Evolutionary conservation across 495 filamentous ascomycete species (phyloP).

Genomic region (Penicillium coffeae): DNA sequence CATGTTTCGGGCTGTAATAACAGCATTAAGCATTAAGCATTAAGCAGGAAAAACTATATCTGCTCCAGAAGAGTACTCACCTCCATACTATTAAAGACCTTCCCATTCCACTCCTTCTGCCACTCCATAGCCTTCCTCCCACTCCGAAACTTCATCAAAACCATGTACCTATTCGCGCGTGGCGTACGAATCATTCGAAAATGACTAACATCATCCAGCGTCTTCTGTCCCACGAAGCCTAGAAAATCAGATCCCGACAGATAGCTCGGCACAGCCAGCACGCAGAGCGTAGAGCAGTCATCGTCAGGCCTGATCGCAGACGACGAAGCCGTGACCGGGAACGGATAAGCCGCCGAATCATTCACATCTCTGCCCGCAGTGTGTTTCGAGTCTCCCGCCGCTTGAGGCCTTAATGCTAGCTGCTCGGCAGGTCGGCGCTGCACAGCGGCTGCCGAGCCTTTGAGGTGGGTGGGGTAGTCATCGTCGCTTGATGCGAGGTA

Average conservation of each 20-base stretch:
- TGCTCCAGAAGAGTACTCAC: no score
- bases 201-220: constrained; percentile 84
- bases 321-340: constrained; percentile 19
- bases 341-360: constrained; percentile 17
- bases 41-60: no score
- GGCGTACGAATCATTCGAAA: constrained; percentile 93
- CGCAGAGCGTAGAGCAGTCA: constrained; percentile 85
- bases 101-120: constrained; percentile 88
- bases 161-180: constrained; percentile 88
- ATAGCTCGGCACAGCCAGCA: constrained; percentile 91
- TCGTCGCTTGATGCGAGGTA: constrained; percentile 32
- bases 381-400: background rate
- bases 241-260: constrained; percentile 87
- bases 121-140: constrained; percentile 70
- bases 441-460: constrained; percentile 36
- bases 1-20: constrained; percentile 79
- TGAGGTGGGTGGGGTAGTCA: constrained; percentile 39
- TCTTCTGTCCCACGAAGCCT: constrained; percentile 88
- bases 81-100: constrained; percentile 91
- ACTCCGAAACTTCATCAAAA: constrained; percentile 91
- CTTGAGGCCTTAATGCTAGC: background rate
- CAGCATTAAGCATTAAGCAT: constrained; percentile 25
- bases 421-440: constrained; percentile 29
- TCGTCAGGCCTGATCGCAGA: constrained; percentile 34
- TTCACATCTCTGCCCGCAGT: background rate